Conservation (phyloP, 805 yeast genomes). For the Clavispora vitiphila region DNA sequence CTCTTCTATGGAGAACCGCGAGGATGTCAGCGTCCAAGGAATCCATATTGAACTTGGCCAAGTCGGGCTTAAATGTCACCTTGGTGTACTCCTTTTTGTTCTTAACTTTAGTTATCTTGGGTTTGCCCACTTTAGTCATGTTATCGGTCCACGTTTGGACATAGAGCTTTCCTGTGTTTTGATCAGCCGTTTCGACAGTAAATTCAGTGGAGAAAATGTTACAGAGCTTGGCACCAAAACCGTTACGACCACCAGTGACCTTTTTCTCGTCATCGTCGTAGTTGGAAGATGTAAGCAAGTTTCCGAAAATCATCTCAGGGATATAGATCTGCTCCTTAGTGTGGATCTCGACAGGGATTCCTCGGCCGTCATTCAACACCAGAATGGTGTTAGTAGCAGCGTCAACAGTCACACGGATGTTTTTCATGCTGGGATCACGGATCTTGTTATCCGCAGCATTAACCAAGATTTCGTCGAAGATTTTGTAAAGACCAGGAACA, state of each 20-base stretch:
- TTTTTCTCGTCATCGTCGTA: slow-evolving; percentile 94
- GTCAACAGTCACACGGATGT: slow-evolving; percentile 76
- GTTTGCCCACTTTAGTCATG: slow-evolving; percentile 74
- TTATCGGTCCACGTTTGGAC: slow-evolving; percentile 83
- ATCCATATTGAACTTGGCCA: slow-evolving; percentile 81
- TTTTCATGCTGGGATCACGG: slow-evolving; percentile 86
- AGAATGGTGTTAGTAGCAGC: slow-evolving; percentile 68
- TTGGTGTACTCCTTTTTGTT: slow-evolving; percentile 75
- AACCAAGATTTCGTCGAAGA: slow-evolving; percentile 93
- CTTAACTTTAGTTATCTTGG: slow-evolving; percentile 59
- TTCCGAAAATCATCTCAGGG: slow-evolving; percentile 95
- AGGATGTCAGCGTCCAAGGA: slow-evolving; percentile 74
- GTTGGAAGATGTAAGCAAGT: slow-evolving; percentile 88
- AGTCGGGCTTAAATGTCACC: slow-evolving; percentile 84
- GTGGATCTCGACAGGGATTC: slow-evolving; percentile 94
- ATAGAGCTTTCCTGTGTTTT: slow-evolving; percentile 54
- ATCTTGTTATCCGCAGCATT: slow-evolving; percentile 99
- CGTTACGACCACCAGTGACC: slow-evolving; percentile 98
- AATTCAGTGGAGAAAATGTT: slow-evolving; percentile 91
- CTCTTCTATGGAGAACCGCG: slow-evolving; percentile 86
- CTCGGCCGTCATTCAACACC: slow-evolving; percentile 89
- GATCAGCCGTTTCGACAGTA: slow-evolving; percentile 83
- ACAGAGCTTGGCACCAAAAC: slow-evolving; percentile 96
- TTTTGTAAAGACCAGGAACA: slow-evolving; percentile 95
- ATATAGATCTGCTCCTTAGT: slow-evolving; percentile 86